These are phyloP conservation scores for Pouteria glomerata DNA, from an alignment of 148 eudicot genomes.

Conservation along the genomic window DNA sequence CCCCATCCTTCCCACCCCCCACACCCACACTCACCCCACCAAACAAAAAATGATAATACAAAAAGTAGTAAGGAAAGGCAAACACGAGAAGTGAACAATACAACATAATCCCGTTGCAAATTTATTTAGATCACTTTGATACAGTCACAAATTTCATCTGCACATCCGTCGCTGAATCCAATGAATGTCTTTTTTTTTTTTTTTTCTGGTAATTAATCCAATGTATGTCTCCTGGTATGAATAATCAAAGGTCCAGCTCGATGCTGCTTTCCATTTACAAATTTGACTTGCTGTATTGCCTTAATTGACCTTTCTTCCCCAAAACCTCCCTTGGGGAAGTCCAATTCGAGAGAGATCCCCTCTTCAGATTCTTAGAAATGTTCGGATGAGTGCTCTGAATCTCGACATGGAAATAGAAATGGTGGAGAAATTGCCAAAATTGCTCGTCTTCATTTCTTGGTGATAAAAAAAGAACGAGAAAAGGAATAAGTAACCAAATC, in stretches of 20 bases:
- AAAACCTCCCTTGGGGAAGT: not conserved
- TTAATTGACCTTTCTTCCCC: not conserved
- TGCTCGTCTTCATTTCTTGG: too few relatives aligned
- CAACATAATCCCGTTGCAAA: not conserved
- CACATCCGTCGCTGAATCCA: slow-evolving; percentile 8
- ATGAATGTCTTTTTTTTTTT: too few relatives aligned
- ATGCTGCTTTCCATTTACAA: not conserved
- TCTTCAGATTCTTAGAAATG: too few relatives aligned
- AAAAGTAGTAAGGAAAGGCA: not conserved
- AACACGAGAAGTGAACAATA: not conserved
- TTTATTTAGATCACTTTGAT: not conserved
- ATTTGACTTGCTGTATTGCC: not conserved
- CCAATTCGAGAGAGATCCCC: too few relatives aligned
- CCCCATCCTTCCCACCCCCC: not conserved
- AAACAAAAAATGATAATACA: not conserved
- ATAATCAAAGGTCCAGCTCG: not conserved
- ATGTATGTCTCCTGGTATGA: not conserved
- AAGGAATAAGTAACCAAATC: not conserved
- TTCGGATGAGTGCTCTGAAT: too few relatives aligned
- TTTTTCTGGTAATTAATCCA: too few relatives aligned
- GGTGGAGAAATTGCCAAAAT: too few relatives aligned
- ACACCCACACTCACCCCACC: too few relatives aligned
- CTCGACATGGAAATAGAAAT: too few relatives aligned
- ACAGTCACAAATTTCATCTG: not conserved
- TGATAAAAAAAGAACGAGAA: too few relatives aligned